A percentile compares a stretch with the other conserved stretches of the same genome.
Evolutionary conservation across 129 eudicot genomes (phyloP).

Genomic region (Apium graveolens): DNA sequence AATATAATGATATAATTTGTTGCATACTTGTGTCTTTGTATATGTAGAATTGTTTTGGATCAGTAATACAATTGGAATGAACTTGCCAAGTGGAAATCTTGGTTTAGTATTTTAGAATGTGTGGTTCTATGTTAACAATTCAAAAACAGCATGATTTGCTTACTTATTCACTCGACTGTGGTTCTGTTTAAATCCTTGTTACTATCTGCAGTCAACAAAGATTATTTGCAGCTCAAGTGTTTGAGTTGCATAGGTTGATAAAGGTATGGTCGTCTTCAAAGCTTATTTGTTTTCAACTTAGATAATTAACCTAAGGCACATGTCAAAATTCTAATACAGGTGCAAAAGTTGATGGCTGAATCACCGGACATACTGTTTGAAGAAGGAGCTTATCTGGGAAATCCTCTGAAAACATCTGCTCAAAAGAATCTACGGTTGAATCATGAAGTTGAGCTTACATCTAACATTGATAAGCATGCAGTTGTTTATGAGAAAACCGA

Average conservation of each 20-base stretch:
- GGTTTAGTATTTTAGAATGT: too few relatives aligned
- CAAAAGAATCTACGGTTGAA: slow-evolving; percentile 32
- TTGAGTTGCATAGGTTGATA: slow-evolving; percentile 85
- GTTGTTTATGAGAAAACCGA: slow-evolving; percentile 32
- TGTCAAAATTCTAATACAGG: slow-evolving; percentile 35
- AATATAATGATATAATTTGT: too few relatives aligned
- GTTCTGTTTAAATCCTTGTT: slow-evolving; percentile 7
- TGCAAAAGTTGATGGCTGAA: slow-evolving; percentile 70
- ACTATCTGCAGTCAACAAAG: slow-evolving; percentile 74
- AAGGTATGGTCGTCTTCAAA: slow-evolving; percentile 40
- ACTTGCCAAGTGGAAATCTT: too few relatives aligned
- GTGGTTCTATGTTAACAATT: too few relatives aligned
- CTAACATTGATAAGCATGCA: slow-evolving; percentile 21
- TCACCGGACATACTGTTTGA: slow-evolving; percentile 69
- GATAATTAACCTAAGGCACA: too few relatives aligned
- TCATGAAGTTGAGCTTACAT: too few relatives aligned
- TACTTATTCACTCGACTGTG: neutral
- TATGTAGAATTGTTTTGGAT: too few relatives aligned
- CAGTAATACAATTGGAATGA: too few relatives aligned
- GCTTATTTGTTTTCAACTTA: neutral
- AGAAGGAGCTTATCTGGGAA: slow-evolving; percentile 34
- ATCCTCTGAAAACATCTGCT: slow-evolving; percentile 45
- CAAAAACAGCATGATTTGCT: too few relatives aligned
- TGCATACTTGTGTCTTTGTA: too few relatives aligned
- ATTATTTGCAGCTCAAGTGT: slow-evolving; percentile 93